A percentile compares a stretch with the other conserved stretches of the same genome.
phyloP scores from a whole-genome alignment of 768 basidiomycete genomes.

The Thelephora aurantiotincta region DNA sequence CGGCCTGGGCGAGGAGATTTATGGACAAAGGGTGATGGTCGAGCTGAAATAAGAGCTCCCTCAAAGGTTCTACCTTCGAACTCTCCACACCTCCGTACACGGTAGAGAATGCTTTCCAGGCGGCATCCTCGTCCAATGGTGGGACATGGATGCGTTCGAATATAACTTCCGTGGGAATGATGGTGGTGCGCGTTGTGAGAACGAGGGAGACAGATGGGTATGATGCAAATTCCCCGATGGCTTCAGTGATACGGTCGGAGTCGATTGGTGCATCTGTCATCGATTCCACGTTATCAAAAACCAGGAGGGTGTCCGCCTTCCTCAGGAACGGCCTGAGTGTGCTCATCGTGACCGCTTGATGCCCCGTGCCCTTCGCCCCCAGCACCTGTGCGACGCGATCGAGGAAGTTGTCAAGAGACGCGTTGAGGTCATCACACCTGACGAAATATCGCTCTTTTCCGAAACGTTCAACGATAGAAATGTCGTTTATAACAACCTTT shows the following conservation, averaged over 20 bases:
- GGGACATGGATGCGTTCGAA: neutral
- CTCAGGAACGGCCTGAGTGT: neutral
- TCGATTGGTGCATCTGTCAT: neutral
- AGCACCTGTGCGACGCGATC: neutral
- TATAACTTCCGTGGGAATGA: neutral
- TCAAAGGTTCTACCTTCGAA: no score
- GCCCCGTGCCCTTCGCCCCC: neutral
- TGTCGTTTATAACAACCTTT: neutral
- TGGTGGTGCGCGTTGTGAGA: neutral
- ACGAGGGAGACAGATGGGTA: neutral
- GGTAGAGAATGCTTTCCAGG: neutral
- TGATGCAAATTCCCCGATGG: neutral
- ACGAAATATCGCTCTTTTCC: constrained; percentile 2
- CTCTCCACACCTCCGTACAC: neutral
- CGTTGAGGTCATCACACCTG: neutral
- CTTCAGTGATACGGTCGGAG: neutral
- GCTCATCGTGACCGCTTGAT: neutral
- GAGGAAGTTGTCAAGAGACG: neutral
- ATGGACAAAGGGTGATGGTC: neutral
- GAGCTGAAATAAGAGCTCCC: neutral
- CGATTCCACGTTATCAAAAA: neutral
- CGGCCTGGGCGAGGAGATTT: neutral
- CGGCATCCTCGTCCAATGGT: neutral
- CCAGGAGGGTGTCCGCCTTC: neutral
- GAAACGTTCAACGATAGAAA: neutral